These are phyloP conservation scores for Teunomyces lycoperdinae DNA, from an alignment of 805 yeast species.

Conservation along the genomic window DNA sequence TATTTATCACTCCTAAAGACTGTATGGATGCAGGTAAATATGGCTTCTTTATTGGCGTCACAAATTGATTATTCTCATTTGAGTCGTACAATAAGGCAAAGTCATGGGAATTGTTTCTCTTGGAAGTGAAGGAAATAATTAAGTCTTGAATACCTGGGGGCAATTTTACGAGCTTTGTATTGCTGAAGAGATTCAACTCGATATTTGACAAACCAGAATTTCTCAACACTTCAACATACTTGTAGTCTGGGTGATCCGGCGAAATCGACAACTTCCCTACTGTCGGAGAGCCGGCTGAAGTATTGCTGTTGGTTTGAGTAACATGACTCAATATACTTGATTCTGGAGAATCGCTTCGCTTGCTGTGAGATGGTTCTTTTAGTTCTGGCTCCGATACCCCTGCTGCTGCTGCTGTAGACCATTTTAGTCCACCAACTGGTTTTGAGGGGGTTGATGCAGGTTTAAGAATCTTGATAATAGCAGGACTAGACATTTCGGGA, in stretches of 20 bases:
- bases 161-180: slow-evolving; percentile 28
- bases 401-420: slow-evolving; percentile 54
- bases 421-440: slow-evolving; percentile 54
- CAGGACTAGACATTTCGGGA: slow-evolving; percentile 36
- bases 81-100: slow-evolving; percentile 23
- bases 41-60: slow-evolving; percentile 31
- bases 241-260: slow-evolving; percentile 2
- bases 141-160: slow-evolving; percentile 46
- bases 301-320: neutral
- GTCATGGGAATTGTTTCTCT: slow-evolving; percentile 22
- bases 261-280: slow-evolving; percentile 1
- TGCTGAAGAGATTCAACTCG: slow-evolving; percentile 35
- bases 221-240: slow-evolving; percentile 26
- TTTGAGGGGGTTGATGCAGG: slow-evolving; percentile 56
- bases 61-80: slow-evolving; percentile 20
- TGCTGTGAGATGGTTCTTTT: slow-evolving; percentile 1
- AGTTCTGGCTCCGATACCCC: slow-evolving; percentile 19
- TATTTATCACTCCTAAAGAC: slow-evolving; percentile 3
- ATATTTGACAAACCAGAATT: slow-evolving; percentile 27
- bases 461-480: slow-evolving; percentile 43
- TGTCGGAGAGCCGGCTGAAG: neutral
- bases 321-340: neutral
- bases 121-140: slow-evolving; percentile 36
- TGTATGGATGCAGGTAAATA: slow-evolving; percentile 27
- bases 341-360: slow-evolving; percentile 1